Conservation (phyloP, 768 basidiomycete species). For the Mycena crocata region DNA sequence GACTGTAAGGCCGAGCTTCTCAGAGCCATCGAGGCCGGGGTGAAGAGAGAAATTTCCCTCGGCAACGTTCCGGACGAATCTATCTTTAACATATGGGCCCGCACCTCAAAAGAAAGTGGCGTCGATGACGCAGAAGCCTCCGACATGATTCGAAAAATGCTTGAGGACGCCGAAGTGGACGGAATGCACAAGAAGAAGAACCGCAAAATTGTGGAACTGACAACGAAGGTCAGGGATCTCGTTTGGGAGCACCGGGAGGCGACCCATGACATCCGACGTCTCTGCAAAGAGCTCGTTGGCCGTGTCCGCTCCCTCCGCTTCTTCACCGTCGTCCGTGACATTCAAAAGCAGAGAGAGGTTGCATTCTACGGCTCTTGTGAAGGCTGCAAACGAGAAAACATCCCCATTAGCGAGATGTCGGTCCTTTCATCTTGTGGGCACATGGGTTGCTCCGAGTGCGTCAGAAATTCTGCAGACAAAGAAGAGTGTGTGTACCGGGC, state of each 20-base stretch:
- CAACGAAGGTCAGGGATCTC: slow-evolving; percentile 67
- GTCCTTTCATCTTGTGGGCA: slow-evolving; percentile 95
- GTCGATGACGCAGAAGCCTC: slow-evolving; percentile 85
- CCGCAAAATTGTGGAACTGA: slow-evolving; percentile 66
- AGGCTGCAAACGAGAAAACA: slow-evolving; percentile 62
- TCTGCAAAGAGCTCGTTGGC: slow-evolving; percentile 90
- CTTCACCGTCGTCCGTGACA: slow-evolving; percentile 90
- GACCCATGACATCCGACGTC: slow-evolving; percentile 84
- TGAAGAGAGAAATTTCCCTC: slow-evolving; percentile 76
- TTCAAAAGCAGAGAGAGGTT: slow-evolving; percentile 78
- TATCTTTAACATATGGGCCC: slow-evolving; percentile 83
- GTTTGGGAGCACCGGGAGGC: slow-evolving; percentile 89
- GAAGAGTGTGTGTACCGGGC: slow-evolving; percentile 86
- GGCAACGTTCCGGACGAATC: slow-evolving; percentile 75
- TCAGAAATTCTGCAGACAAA: slow-evolving; percentile 75
- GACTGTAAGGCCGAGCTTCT: slow-evolving; percentile 83
- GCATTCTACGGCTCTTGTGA: slow-evolving; percentile 74
- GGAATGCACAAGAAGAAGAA: slow-evolving; percentile 60
- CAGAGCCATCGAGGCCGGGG: slow-evolving; percentile 70
- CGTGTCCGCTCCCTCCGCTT: slow-evolving; percentile 92
- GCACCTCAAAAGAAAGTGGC: slow-evolving; percentile 75
- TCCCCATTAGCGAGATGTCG: slow-evolving; percentile 77
- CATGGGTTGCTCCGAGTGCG: slow-evolving; percentile 82
- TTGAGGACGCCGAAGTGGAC: slow-evolving; percentile 69
- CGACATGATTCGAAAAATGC: slow-evolving; percentile 64